A percentile compares a stretch with the other conserved stretches of the same genome.
Evolutionary conservation across 1,139 yeast genomes (phyloP).

Genomic region (Hyphopichia burtonii): DNA sequence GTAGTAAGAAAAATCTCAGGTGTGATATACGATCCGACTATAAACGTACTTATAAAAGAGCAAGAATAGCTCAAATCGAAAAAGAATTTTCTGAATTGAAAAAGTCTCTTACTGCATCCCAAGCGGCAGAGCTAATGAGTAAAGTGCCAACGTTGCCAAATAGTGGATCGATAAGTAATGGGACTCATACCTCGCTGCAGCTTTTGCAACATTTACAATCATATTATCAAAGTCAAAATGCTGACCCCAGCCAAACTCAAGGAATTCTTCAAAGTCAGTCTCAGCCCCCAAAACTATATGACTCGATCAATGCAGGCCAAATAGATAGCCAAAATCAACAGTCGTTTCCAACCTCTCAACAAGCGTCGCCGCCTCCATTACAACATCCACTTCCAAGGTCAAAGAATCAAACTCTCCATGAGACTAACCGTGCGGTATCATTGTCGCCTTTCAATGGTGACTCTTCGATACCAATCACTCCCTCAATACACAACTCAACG

Average conservation of each 20-base stretch:
- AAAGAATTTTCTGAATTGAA: conserved; percentile 71
- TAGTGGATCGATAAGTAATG: background rate
- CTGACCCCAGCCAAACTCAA: background rate
- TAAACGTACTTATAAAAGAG: conserved; percentile 85
- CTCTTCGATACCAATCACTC: conserved; percentile 12
- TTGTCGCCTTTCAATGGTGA: background rate
- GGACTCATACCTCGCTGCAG: conserved; percentile 2
- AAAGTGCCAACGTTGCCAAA: conserved; percentile 28
- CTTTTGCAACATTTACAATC: background rate
- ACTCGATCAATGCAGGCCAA: background rate
- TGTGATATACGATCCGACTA: conserved; percentile 80
- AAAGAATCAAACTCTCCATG: conserved; percentile 1
- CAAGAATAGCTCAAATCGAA: conserved; percentile 81
- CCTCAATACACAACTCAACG: conserved; percentile 21
- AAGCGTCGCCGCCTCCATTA: conserved; percentile 4
- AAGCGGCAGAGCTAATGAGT: conserved; percentile 45
- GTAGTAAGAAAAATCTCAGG: conserved; percentile 62
- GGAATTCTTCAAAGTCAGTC: background rate
- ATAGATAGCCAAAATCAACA: background rate
- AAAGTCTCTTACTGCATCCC: conserved; percentile 51
- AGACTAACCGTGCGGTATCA: background rate
- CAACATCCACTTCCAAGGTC: conserved; percentile 1
- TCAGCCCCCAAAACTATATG: background rate
- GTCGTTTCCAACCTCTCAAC: conserved; percentile 2
- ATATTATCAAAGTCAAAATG: background rate